These are phyloP conservation scores for Aspergillus transmontanensis DNA, from an alignment of 2,329 filamentous ascomycete genomes.

Conservation along the genomic window DNA sequence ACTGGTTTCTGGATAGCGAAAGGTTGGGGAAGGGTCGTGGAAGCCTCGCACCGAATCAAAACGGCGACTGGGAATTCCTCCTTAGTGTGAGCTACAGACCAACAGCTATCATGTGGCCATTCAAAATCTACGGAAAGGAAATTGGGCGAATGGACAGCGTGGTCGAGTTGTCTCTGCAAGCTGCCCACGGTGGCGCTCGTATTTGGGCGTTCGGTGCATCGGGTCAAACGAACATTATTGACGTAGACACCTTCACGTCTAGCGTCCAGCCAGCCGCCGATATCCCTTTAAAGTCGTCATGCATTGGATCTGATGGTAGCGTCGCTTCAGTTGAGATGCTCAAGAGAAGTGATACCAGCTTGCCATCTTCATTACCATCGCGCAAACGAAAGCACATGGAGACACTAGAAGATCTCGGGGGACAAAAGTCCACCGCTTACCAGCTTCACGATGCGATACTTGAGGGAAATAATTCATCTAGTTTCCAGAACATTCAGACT, in stretches of 20 bases:
- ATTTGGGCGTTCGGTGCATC: slow-evolving; percentile 56
- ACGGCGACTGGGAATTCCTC: slow-evolving; percentile 45
- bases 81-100: slow-evolving; percentile 40
- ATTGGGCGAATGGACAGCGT: slow-evolving; percentile 50
- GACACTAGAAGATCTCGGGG: slow-evolving; percentile 24
- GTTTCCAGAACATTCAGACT: not conserved
- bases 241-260: slow-evolving; percentile 42
- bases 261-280: slow-evolving; percentile 12
- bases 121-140: slow-evolving; percentile 53
- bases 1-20: slow-evolving; percentile 36
- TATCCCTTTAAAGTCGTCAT: slow-evolving; percentile 27
- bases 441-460: slow-evolving; percentile 11
- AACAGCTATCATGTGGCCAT: slow-evolving; percentile 49
- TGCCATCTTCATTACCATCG: slow-evolving; percentile 13
- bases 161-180: slow-evolving; percentile 55
- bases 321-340: slow-evolving; percentile 23
- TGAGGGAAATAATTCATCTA: slow-evolving; percentile 12
- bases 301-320: slow-evolving; percentile 30
- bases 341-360: slow-evolving; percentile 15
- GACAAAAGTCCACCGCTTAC: slow-evolving; percentile 21
- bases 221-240: slow-evolving; percentile 51
- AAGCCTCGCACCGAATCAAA: slow-evolving; percentile 37
- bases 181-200: slow-evolving; percentile 43
- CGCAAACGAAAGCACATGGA: slow-evolving; percentile 33
- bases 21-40: slow-evolving; percentile 29